phyloP scores from a whole-genome alignment of 164 flowering plant genomes.

The Santalum album region DNA sequence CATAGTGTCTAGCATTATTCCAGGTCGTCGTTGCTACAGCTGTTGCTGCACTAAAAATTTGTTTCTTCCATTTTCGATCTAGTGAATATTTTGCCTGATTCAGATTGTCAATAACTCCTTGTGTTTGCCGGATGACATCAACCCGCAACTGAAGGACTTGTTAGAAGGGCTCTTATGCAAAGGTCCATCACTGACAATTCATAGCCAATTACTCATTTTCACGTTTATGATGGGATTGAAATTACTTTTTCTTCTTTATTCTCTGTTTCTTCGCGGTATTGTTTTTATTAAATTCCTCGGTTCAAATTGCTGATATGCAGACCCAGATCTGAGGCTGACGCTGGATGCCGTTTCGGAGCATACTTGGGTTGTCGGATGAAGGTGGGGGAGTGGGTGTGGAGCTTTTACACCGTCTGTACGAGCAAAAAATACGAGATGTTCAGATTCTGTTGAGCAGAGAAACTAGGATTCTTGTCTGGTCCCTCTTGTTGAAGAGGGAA shows the following conservation, averaged over 20 bases:
- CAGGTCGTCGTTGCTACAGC: background rate
- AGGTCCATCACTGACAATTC: conserved; percentile 49
- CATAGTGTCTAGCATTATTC: no score
- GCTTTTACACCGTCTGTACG: background rate
- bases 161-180: conserved; percentile 80
- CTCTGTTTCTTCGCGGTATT: background rate
- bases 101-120: conserved; percentile 79
- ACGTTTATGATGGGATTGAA: background rate
- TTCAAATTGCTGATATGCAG: conserved; percentile 23
- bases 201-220: no score
- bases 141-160: conserved; percentile 52
- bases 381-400: conserved; percentile 29
- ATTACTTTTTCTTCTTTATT: no score
- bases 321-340: conserved; percentile 56
- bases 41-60: background rate
- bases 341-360: conserved; percentile 54
- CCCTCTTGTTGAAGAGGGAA: background rate
- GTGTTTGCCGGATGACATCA: conserved; percentile 39
- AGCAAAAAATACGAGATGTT: no score
- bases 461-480: background rate
- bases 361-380: conserved; percentile 67
- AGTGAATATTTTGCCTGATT: background rate
- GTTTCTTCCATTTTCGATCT: no score
- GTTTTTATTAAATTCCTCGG: background rate
- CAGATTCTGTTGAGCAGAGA: background rate